These are phyloP conservation scores for Trichoderma polysporum DNA, from an alignment of 2,329 filamentous ascomycete species.

Conservation along the genomic window DNA sequence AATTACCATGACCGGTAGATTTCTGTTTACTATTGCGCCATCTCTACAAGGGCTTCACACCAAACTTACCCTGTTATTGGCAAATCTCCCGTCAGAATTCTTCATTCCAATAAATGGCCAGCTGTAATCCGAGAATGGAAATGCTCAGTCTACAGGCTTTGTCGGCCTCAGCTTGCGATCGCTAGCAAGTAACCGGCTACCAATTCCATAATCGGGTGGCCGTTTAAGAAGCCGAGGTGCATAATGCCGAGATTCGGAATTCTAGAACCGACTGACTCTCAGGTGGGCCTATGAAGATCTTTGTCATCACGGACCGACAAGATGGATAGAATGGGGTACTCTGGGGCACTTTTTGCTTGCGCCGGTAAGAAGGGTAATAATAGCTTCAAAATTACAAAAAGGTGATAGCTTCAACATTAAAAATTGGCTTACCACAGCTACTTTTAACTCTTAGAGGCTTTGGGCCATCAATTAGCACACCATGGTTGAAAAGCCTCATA, in stretches of 20 bases:
- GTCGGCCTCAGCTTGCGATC: neutral
- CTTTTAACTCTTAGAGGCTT: neutral
- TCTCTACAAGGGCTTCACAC: neutral
- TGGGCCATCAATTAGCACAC: neutral
- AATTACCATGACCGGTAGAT: neutral
- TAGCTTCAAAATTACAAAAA: neutral
- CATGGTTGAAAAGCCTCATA: constrained; percentile 32
- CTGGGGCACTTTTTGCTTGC: neutral
- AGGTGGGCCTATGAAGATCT: neutral
- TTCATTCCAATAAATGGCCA: neutral
- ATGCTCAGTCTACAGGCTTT: neutral
- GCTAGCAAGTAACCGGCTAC: no score
- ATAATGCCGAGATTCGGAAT: neutral
- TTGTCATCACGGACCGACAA: neutral
- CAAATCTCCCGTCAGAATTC: neutral
- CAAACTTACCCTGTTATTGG: neutral
- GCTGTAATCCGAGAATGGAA: neutral
- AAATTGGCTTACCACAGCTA: neutral
- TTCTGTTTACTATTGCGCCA: neutral
- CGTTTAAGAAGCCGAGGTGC: neutral
- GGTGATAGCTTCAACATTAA: neutral
- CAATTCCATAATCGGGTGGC: neutral
- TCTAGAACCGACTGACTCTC: neutral
- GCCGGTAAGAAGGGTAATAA: neutral
- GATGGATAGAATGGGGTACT: neutral